Base-by-base conservation (phyloP, 345 rosid genomes). In the Eucalyptus curtisii region DNA sequence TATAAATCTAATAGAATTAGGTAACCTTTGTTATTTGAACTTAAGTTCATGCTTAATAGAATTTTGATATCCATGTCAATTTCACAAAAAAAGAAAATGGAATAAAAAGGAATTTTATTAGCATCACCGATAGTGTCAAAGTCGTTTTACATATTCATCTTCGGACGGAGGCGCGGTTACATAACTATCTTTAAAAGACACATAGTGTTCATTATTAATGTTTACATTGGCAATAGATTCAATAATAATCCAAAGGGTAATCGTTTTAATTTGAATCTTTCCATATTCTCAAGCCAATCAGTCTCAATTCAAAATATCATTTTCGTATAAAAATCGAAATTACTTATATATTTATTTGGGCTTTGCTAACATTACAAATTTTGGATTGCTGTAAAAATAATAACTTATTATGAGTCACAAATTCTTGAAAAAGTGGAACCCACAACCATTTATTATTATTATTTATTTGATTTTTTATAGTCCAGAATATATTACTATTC, bases 141-240 rank as follows among this genome's bases (percentile, higher is more conserved):
- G 19, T n/a, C 5, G 2, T 64, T 64, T 64, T 15, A 14, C 20
- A n/a, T n/a, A 64, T 64, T 7, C 17, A 64, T 64, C 20, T 64
- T 64, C 7, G 20, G 20, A 14, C 0, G 11, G 37, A 64, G 5
- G 76, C 2, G 2, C 3, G 2, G 5, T 64, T 7, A 14, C 40
- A 2, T 64, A 15, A 64, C 37, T 6, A 64, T n/a, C 37, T 64
- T 64, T 30, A 64, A 64, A 64, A 14, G 37, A n/a, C 76, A 64
- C 5, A 3, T n/a, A 4, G 17, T 33, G 33, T 64, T n/a, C 5
- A 13, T 2, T 16, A 64, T 64, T 15, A 64, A 4, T 15, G 20
- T 64, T 64, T 64, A 64, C 5, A 64, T 7, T n/a, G 10, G 37
- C 20, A 64, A 8, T 14, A 5, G 76, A n/a, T 4, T 64, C 8